Evolutionary conservation across 352 stramenopile species (phyloP), one percentile per base, ranked within the genome.

Genomic region (Globisporangium camurandrum): DNA sequence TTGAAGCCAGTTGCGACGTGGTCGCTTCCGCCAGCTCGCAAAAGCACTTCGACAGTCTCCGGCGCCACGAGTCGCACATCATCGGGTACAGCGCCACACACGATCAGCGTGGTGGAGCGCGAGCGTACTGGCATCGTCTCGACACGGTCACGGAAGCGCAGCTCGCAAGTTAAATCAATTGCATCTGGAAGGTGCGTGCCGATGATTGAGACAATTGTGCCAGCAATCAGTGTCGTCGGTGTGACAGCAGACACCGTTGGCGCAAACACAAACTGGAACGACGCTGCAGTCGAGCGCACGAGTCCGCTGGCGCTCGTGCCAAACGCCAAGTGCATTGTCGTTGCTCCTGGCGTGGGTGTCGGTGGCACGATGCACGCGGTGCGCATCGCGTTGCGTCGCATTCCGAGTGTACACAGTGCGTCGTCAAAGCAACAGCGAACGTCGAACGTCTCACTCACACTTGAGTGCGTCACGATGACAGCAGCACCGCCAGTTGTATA

Each of bases 361-460:
- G 64, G 61, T 2, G 65, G 64, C 16, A 39, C 10, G 43, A 33
- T 4, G 42, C 67, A 77, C n/a, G 52, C 24, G 23, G 61, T 11
- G 8, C 39, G 47, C 31, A 57, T 57, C 14, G 20, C 14, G 40
- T 61, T 69, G 34, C 49, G 12, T n/a, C 45, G 20, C 20, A 10
- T 40, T 10, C 56, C 67, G 33, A 27, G 28, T 4, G 43, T 46
- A 40, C 69, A 80, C 5, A 43, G 1, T 3, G 50, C 34, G 9
- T 31, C n/a, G 6, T 37, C 45, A 33, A 65, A 76, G 26, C 69
- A 80, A 45, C 69, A 80, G 31, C 50, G 49, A n/a, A 56, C 46
- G 28, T 40, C 39, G 16, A 57, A 12, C 33, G 45, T 28, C n/a
- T 54, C 44, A 11, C 49, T 17, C 0, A 57, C 43, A 14, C 33